phyloP scores from a whole-genome alignment of 164 flowering plant species.

The Vitis vinifera region ASM3070453v1 NC_081809.1:578501-579000 shows the following conservation, averaged over 20 bases:
- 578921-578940: too few species aligned
- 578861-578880: too few species aligned
- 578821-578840: too few species aligned
- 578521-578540: slow-evolving; percentile 43
- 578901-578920: too few species aligned
- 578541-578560: slow-evolving; percentile 35
- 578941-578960: too few species aligned
- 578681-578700: slow-evolving; percentile 58
- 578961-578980: too few species aligned
- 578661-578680: slow-evolving; percentile 46
- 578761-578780: too few species aligned
- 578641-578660: slow-evolving; percentile 17
- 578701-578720: slow-evolving; percentile 31
- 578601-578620: slow-evolving; percentile 1
- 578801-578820: too few species aligned
- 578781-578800: too few species aligned
- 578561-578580: slow-evolving; percentile 28
- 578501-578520: slow-evolving; percentile 52
- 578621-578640: neutral
- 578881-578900: too few species aligned
- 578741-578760: neutral
- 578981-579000: too few species aligned
- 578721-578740: neutral
- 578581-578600: slow-evolving; percentile 28
- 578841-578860: too few species aligned